Evolutionary conservation across 345 rosid species (phyloP).

Genomic region (Theobroma cacao): DNA sequence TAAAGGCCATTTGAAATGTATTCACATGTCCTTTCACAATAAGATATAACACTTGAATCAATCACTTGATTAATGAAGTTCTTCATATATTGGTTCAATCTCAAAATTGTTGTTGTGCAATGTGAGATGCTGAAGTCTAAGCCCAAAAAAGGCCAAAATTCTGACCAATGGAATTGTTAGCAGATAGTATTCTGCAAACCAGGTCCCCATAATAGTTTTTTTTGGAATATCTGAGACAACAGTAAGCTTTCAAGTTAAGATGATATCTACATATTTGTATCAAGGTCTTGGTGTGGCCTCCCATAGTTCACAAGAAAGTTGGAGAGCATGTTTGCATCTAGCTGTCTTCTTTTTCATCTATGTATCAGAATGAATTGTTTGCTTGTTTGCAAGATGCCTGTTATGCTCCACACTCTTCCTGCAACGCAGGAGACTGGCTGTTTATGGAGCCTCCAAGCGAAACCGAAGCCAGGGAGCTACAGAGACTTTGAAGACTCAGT

Average conservation of each 20-base stretch:
- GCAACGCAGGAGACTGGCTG: neutral
- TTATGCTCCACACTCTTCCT: neutral
- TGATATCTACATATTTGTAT: neutral
- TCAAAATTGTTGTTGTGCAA: neutral
- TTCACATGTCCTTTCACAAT: neutral
- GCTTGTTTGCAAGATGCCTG: neutral
- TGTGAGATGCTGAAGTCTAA: neutral
- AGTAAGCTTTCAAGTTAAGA: neutral
- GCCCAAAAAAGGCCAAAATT: neutral
- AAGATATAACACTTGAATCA: neutral
- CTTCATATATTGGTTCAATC: neutral
- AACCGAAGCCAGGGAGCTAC: neutral
- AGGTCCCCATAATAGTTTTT: neutral
- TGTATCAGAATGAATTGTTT: neutral
- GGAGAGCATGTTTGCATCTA: neutral
- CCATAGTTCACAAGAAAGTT: neutral
- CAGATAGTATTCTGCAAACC: neutral
- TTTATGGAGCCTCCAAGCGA: neutral
- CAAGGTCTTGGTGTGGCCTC: neutral
- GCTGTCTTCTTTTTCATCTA: neutral
- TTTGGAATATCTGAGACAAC: neutral
- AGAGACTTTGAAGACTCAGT: too few relatives aligned
- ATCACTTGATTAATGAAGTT: too few relatives aligned
- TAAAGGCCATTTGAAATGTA: neutral
- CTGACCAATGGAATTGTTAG: too few relatives aligned